Base-by-base conservation (phyloP, 1,284 basidiomycete species). In the Ganoderma boninense region DNA sequence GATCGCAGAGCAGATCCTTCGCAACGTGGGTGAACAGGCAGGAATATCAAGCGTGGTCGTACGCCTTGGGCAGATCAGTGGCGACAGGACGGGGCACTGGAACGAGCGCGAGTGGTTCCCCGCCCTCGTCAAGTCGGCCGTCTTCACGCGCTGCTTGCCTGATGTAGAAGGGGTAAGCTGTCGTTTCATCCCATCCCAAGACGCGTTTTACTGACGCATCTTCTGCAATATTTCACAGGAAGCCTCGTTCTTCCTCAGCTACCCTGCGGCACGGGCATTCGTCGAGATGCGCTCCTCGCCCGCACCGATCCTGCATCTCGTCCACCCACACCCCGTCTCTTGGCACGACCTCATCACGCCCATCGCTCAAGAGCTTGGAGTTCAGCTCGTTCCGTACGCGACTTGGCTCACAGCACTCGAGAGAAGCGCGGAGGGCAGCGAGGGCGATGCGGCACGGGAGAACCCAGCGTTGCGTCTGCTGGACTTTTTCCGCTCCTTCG, bases 61-160 rank as follows among this genome's bases (percentile, higher is more conserved):
- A 1, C 80, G 85, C 20, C 79, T 86, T 43, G 85, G 85, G 2
- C 85, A 86, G 72, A 74, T 87, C 29, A 79, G 79, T 54, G 84
- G 85, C 1, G 72, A 73, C 11, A 67, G 70, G 18, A 82, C 79
- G 64, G 86, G 86, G 2, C 77, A 77, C 20, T 87, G 86, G 86
- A 82, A 81, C 46, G 74, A 77, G 43, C 78, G 75, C 8, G 85
- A 87, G 64, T 87, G 85, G 85, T 76, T 86, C 13, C 85, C 86
- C 5, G 63, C 71, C 20, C 54, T 68, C n/a, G 64, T 69, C 44
- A 70, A 66, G 57, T 66, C 65, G 7, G 64, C 59, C 49, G 1
- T 56, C 14, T 38, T 61, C 52, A 57, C 62, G 26, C 42, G 43
- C 11, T 69, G 61, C 35, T 29, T 69, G 16, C 69, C 69, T 4